Conservation (phyloP, 2,329 filamentous ascomycete species). For the Cercospora sesami region DNA sequence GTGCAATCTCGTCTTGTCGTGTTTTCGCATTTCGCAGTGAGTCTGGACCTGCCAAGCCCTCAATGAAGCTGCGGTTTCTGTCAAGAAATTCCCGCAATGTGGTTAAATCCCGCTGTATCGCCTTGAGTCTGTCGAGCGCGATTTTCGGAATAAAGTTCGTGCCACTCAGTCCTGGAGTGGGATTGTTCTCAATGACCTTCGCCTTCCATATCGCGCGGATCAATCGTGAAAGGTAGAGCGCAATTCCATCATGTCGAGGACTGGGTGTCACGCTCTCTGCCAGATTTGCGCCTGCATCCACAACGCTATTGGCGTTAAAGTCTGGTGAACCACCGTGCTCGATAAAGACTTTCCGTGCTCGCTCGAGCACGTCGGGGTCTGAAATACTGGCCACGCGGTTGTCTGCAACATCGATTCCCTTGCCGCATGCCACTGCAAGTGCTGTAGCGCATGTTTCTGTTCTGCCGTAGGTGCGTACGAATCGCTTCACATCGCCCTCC, state of each 20-base stretch:
- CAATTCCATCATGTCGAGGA: slow-evolving; percentile 82
- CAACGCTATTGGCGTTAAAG: slow-evolving; percentile 69
- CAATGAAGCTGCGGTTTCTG: slow-evolving; percentile 86
- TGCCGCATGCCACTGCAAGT: slow-evolving; percentile 89
- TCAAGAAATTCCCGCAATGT: slow-evolving; percentile 78
- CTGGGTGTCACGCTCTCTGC: slow-evolving; percentile 85
- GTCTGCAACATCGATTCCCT: slow-evolving; percentile 78
- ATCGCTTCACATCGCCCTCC: slow-evolving; percentile 77
- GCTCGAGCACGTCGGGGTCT: slow-evolving; percentile 82
- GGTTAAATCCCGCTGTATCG: slow-evolving; percentile 77
- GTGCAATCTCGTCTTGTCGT: slow-evolving; percentile 84
- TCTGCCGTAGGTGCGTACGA: slow-evolving; percentile 82
- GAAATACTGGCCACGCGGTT: slow-evolving; percentile 68
- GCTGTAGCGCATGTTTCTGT: slow-evolving; percentile 88
- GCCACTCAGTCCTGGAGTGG: slow-evolving; percentile 58
- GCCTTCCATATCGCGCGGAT: slow-evolving; percentile 86
- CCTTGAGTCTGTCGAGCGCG: slow-evolving; percentile 65
- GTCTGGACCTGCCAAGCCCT: slow-evolving; percentile 87
- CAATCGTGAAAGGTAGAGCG: slow-evolving; percentile 83
- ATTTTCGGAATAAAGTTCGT: slow-evolving; percentile 68
- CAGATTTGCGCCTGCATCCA: slow-evolving; percentile 61
- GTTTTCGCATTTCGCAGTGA: slow-evolving; percentile 75
- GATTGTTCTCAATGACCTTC: slow-evolving; percentile 63
- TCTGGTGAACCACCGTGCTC: slow-evolving; percentile 87
- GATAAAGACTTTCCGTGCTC: slow-evolving; percentile 83